Base-by-base conservation (phyloP, 2,329 filamentous ascomycete species). In the Xylaria sp. region DNA sequence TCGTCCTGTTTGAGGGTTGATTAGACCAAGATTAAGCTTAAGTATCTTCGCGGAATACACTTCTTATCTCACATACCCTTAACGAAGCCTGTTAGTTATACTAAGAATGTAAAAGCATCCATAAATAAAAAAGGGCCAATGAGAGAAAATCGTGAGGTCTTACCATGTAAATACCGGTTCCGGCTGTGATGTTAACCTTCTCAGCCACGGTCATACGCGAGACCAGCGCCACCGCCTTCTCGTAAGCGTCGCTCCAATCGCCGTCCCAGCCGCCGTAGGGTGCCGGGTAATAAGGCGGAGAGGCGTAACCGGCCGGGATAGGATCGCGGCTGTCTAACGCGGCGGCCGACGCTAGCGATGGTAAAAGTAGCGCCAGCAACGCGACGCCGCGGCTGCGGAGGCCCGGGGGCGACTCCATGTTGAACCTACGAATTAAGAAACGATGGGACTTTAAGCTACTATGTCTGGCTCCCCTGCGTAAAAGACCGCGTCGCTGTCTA, bases 171-270 rank as follows among this genome's bases (percentile, higher is more conserved):
- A 90, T 85, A 1, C 92, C 92, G 1, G 87, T 90, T 3, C 92
- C 92, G 1, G 87, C 87, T 0, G 91, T 93, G 60, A 94, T 85
- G 76, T 94, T 94, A 3, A 91, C 90, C 81, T 94, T 95, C 78
- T 94, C 92, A 1, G 91, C 92, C 65, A 95, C 80, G 0, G 92
- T 94, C 92, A 95, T 93, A 57, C 88, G 86, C 62, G 88, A 87
- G 17, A 95, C 92, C 15, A 94, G 79, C 3, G 83, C 79, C 66
- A 89, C 85, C 1, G 92, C 92, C 74, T 92, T 93, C 61, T 81
- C 81, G 76, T 94, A 95, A 73, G 91, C 90, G 20, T 87, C 86
- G 26, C 82, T 82, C 92, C 92, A 95, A 66, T 87, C 86, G 6
- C 85, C 80, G 0, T 86, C 81, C 89, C 92, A 94, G 46, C 92